Evolutionary conservation across 2,329 filamentous ascomycete species (phyloP).

Genomic region (Hymenoscyphus salicellus): DNA sequence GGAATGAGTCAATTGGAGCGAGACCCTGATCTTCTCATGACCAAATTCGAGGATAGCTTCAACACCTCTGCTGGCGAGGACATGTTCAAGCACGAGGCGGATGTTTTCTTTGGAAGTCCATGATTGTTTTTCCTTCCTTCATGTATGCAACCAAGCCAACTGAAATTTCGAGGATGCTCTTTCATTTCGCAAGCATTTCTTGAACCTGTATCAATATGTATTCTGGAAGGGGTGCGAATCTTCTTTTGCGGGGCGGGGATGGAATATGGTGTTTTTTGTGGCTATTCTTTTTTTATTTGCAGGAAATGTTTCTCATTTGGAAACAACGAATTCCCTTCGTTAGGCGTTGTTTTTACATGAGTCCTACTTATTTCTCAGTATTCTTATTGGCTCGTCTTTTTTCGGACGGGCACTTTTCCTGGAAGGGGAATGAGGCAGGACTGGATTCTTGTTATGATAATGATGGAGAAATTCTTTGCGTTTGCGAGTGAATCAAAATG

Average conservation of each 20-base stretch:
- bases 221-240: slow-evolving; percentile 1
- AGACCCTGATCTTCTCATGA: slow-evolving; percentile 33
- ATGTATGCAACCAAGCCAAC: slow-evolving; percentile 3
- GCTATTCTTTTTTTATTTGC: not conserved
- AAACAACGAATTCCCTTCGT: slow-evolving; percentile 17
- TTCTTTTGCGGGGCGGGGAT: not conserved
- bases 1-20: slow-evolving; percentile 31
- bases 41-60: slow-evolving; percentile 35
- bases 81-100: slow-evolving; percentile 29
- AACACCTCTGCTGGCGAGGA: slow-evolving; percentile 21
- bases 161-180: not conserved
- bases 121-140: slow-evolving; percentile 16
- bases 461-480: not conserved
- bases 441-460: slow-evolving; percentile 2
- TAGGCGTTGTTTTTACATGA: slow-evolving; percentile 17
- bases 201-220: slow-evolving; percentile 16
- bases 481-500: not conserved
- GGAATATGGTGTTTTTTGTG: not conserved
- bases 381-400: not conserved
- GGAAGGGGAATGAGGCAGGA: not conserved
- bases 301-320: not conserved
- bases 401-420: not conserved
- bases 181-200: not conserved
- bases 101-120: slow-evolving; percentile 37
- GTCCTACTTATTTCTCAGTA: not conserved